These are phyloP conservation scores for Jacaranda mimosifolia DNA, from an alignment of 257 asterid genomes.

Conservation along the genomic window DNA sequence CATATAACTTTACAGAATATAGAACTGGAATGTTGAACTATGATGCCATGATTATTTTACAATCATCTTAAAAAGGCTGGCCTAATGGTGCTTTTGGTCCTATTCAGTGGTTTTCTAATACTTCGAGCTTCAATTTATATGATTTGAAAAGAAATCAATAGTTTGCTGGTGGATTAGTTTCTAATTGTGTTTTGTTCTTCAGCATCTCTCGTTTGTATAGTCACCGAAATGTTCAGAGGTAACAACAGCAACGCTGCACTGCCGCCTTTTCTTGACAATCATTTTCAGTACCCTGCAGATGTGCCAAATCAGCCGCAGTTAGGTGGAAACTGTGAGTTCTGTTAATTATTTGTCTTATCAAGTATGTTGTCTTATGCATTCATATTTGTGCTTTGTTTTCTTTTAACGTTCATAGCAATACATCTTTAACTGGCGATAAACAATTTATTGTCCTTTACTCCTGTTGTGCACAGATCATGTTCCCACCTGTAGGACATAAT, in stretches of 20 bases:
- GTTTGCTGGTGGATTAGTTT: slow-evolving; percentile 29
- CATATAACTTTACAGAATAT: background rate
- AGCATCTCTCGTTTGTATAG: slow-evolving; percentile 33
- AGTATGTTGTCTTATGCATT: background rate
- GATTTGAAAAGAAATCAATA: background rate
- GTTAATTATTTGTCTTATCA: background rate
- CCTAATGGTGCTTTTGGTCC: background rate
- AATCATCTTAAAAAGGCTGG: slow-evolving; percentile 3
- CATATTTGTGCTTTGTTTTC: background rate
- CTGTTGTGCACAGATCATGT: background rate
- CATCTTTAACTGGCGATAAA: background rate
- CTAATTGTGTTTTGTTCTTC: slow-evolving; percentile 35
- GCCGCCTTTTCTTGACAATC: slow-evolving; percentile 57
- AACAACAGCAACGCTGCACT: slow-evolving; percentile 54
- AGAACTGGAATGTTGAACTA: background rate
- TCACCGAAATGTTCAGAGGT: slow-evolving; percentile 64
- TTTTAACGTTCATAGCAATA: background rate
- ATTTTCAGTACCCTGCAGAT: slow-evolving; percentile 58
- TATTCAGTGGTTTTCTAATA: background rate
- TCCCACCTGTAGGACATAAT: background rate
- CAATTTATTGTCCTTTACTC: background rate
- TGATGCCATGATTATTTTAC: background rate
- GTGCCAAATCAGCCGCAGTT: slow-evolving; percentile 72
- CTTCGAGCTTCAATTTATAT: slow-evolving; percentile 6
- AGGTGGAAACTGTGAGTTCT: slow-evolving; percentile 72